Evolutionary conservation across 2,329 filamentous ascomycete genomes (phyloP), one percentile per base, ranked within the genome.

Genomic region (Hypoxylon sp.): DNA sequence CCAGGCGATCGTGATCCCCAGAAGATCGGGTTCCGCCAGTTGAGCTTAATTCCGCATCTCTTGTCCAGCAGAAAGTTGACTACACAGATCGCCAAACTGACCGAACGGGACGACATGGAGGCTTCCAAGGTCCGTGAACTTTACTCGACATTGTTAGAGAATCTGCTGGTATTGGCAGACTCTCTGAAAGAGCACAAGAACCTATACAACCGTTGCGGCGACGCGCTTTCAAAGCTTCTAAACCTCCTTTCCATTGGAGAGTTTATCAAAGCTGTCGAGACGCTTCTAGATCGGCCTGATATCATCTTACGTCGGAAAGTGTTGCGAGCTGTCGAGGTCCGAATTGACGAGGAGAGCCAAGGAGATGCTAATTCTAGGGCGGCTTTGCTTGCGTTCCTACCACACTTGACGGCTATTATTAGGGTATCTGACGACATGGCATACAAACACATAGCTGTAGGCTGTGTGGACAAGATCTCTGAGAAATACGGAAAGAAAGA

Each of bases 401-500:
- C 92, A 9, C 90, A 90, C 70, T 84, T 97, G 65, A 92, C 92
- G 16, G 84, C 86, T 18, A 91, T 96, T 46, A 87, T 99, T 63
- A 84, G 90, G 58, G 86, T 91, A 51, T 91, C 91, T 5, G 82
- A 85, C 30, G 89, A 96, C 70, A 86, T 91, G 55, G 84, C 88
- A 26, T 90, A 96, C 77, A 93, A 95, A 79, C 90, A 93, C 72
- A 93, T 92, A 9, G 92, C 94, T 0, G 89, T 99, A 66, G 89
- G 89, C 33, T 98, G 95, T 72, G 90, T 98, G 45, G 94, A 97
- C 79, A 92, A 93, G 78, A 96, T 99, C 67, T 88, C 92, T 2
- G 94, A 97, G 79, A 95, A 95, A 77, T 98, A 97, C 76, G 96
- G 96, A 70, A 96, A 96, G 82, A 96, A 94, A 77, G 92, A 97